These are phyloP conservation scores for Hortiboletus rubellus DNA, from an alignment of 1,284 basidiomycete genomes.

Conservation along the genomic window DNA sequence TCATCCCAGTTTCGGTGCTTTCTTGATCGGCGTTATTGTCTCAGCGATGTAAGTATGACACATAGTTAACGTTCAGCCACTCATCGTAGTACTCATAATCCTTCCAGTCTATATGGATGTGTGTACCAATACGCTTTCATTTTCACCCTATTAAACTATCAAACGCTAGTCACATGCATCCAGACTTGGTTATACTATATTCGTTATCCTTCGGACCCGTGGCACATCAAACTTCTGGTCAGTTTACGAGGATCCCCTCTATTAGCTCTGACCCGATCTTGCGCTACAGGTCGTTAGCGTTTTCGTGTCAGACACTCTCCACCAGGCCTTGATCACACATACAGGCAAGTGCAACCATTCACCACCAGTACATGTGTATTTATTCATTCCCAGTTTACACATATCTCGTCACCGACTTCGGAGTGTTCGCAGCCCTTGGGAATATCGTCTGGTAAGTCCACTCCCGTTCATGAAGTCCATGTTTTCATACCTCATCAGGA, in stretches of 20 bases:
- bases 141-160: not conserved
- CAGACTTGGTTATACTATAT: slow-evolving; percentile 60
- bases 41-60: slow-evolving; percentile 45
- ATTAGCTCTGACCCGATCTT: not conserved
- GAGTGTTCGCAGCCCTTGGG: slow-evolving; percentile 30
- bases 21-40: slow-evolving; percentile 52
- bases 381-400: slow-evolving; percentile 45
- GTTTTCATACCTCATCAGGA: slow-evolving; percentile 37
- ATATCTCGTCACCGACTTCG: slow-evolving; percentile 41
- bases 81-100: slow-evolving; percentile 2
- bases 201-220: slow-evolving; percentile 48
- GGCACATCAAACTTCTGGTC: slow-evolving; percentile 50
- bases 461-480: not conserved
- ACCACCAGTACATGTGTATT: not conserved
- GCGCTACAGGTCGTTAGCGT: slow-evolving; percentile 46
- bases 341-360: slow-evolving; percentile 39
- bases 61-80: slow-evolving; percentile 1
- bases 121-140: slow-evolving; percentile 11
- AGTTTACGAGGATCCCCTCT: not conserved
- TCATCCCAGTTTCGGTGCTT: slow-evolving; percentile 47
- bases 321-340: slow-evolving; percentile 60
- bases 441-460: slow-evolving; percentile 48
- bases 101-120: slow-evolving; percentile 54
- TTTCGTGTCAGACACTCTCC: slow-evolving; percentile 53
- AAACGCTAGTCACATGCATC: slow-evolving; percentile 50